phyloP scores from a whole-genome alignment of 345 rosid species.

The Heritiera littoralis region DNA sequence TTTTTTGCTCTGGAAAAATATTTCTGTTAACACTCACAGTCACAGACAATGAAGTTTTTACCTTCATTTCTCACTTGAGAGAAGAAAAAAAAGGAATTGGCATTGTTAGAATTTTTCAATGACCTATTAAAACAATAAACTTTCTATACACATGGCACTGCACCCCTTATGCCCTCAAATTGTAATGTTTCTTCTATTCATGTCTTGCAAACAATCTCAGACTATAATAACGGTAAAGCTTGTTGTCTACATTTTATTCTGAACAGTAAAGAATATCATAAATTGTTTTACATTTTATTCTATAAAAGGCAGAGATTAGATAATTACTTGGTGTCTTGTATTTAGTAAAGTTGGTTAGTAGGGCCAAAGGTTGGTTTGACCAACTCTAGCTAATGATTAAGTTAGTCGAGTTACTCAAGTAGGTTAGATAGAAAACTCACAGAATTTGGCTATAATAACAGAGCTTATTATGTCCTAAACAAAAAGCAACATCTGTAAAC shows the following conservation, averaged over 20 bases:
- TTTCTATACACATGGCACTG: slow-evolving; percentile 6
- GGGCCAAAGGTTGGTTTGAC: neutral
- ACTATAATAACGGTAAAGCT: too few species aligned
- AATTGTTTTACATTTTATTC: neutral
- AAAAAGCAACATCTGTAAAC: neutral
- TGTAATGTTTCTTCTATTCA: too few species aligned
- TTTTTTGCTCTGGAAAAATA: too few species aligned
- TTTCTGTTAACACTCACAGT: neutral
- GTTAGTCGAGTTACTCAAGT: neutral
- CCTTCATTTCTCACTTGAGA: slow-evolving; percentile 5
- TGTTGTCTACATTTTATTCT: too few species aligned
- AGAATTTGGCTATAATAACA: neutral
- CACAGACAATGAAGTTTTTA: neutral
- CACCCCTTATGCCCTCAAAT: neutral
- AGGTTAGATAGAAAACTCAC: neutral
- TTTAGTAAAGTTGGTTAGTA: neutral
- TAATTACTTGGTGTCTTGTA: neutral
- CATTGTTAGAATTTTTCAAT: neutral
- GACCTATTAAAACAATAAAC: neutral
- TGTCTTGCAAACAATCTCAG: too few species aligned
- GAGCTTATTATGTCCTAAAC: neutral
- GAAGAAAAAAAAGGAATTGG: slow-evolving; percentile 1
- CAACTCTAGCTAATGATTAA: neutral
- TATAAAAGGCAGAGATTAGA: neutral
- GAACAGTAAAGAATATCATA: too few species aligned